Evolutionary conservation across 2,329 filamentous ascomycete species (phyloP).

Genomic region (Pseudopyrenochaeta lycopersici): DNA sequence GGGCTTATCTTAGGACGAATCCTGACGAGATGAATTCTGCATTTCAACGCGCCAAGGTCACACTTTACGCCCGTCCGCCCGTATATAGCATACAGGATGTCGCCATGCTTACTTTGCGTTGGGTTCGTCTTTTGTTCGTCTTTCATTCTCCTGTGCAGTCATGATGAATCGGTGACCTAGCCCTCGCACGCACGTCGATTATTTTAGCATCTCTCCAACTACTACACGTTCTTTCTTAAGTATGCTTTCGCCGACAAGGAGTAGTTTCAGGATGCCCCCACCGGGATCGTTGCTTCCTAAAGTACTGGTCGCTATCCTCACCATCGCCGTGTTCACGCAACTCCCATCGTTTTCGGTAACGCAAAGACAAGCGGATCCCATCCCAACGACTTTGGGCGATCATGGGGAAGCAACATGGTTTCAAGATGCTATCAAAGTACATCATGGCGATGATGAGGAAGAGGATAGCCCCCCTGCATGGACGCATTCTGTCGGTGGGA

Average conservation of each 20-base stretch:
- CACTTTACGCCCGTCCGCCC: background rate
- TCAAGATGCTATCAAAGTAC: constrained; percentile 7
- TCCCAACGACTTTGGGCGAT: constrained; percentile 2
- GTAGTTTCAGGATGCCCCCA: constrained; percentile 1
- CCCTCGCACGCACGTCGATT: background rate
- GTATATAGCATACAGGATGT: background rate
- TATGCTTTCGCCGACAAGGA: background rate
- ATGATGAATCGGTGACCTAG: background rate
- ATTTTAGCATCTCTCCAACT: background rate
- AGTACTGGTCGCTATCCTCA: constrained; percentile 5
- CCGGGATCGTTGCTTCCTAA: constrained; percentile 3
- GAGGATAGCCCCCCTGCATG: background rate
- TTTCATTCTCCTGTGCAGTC: background rate
- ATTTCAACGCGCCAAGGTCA: background rate
- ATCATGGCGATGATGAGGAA: constrained; percentile 1
- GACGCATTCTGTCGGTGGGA: background rate
- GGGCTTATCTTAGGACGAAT: background rate
- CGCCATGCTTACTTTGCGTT: background rate
- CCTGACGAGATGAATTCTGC: background rate
- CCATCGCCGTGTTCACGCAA: constrained; percentile 13
- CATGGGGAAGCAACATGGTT: constrained; percentile 8
- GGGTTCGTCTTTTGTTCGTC: no score
- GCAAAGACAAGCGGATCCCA: background rate
- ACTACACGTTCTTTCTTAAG: background rate
- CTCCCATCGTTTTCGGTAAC: constrained; percentile 3